Conservation (phyloP, 2,329 filamentous ascomycete species). For the Phialophora verrucosa region DNA sequence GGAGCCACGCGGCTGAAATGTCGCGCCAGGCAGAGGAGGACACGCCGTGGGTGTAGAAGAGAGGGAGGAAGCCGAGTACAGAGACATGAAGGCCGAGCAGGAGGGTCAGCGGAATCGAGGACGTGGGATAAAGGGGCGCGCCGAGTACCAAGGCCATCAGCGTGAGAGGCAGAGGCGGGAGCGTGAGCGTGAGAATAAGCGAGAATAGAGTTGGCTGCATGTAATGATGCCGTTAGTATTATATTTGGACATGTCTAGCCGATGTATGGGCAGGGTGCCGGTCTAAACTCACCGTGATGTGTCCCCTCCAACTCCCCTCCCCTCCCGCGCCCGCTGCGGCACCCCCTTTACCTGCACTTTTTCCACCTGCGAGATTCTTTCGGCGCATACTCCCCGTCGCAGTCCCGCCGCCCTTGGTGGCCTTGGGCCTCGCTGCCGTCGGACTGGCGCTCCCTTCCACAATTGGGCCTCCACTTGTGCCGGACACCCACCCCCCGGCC, state of each 20-base stretch:
- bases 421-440: constrained; percentile 18
- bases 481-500: constrained; percentile 48
- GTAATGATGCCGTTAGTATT: neutral
- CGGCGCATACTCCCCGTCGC: constrained; percentile 35
- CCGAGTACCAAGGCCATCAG: constrained; percentile 76
- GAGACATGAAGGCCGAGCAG: constrained; percentile 83
- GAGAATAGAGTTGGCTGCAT: constrained; percentile 55
- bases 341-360: constrained; percentile 24
- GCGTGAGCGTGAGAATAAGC: constrained; percentile 61
- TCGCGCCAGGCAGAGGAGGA: constrained; percentile 73
- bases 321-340: constrained; percentile 26
- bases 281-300: constrained; percentile 40
- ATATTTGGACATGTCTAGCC: neutral
- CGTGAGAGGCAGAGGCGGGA: constrained; percentile 63
- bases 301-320: constrained; percentile 33
- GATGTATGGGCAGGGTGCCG: neutral
- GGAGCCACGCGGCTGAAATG: constrained; percentile 70
- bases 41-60: constrained; percentile 86
- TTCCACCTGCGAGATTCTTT: constrained; percentile 26
- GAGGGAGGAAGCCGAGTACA: constrained; percentile 75
- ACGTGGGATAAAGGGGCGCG: constrained; percentile 74
- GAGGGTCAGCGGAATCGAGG: constrained; percentile 76
- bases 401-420: constrained; percentile 14
- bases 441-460: constrained; percentile 32
- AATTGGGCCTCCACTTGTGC: constrained; percentile 30